A percentile compares a stretch with the other conserved stretches of the same genome.
These are phyloP conservation scores for Penicillium steckii DNA, from an alignment of 495 filamentous ascomycete species.

Conservation along the genomic window DNA sequence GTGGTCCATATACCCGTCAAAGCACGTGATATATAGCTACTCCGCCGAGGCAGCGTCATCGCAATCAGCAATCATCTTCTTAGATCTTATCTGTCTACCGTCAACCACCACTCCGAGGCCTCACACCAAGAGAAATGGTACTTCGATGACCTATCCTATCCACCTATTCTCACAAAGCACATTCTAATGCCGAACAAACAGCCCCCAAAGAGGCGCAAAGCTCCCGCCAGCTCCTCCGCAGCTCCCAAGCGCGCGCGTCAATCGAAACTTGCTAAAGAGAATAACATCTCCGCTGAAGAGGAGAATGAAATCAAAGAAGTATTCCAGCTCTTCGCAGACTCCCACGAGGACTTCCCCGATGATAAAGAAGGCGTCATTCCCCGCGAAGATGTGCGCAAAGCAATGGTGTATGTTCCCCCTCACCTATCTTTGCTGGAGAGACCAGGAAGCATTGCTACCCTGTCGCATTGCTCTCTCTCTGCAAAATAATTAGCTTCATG, in stretches of 20 bases:
- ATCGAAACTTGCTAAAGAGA: conserved; percentile 86
- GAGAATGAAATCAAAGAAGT: conserved; percentile 90
- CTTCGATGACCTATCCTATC: not conserved
- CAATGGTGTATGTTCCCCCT: conserved; percentile 64
- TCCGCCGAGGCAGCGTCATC: not conserved
- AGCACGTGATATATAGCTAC: not conserved
- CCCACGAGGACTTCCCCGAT: conserved; percentile 57
- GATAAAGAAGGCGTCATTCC: conserved; percentile 73
- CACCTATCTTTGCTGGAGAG: not conserved
- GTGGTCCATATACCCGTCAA: conserved; percentile 20
- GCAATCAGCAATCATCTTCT: not conserved
- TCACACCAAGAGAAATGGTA: not conserved
- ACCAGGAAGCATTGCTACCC: too few relatives aligned
- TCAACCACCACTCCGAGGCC: not conserved
- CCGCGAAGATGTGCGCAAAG: conserved; percentile 75
- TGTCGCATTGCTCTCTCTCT: not conserved
- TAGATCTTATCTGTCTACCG: not conserved
- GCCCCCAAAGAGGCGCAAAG: conserved; percentile 43
- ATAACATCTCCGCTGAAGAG: conserved; percentile 77
- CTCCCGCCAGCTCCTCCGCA: conserved; percentile 24
- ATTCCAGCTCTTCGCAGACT: conserved; percentile 71
- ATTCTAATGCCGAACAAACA: conserved; percentile 10
- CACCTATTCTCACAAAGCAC: not conserved
- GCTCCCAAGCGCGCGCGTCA: conserved; percentile 50
- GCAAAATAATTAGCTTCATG: not conserved